phyloP scores from a whole-genome alignment of 257 asterid genomes.

The Solanum bulbocastanum region DNA sequence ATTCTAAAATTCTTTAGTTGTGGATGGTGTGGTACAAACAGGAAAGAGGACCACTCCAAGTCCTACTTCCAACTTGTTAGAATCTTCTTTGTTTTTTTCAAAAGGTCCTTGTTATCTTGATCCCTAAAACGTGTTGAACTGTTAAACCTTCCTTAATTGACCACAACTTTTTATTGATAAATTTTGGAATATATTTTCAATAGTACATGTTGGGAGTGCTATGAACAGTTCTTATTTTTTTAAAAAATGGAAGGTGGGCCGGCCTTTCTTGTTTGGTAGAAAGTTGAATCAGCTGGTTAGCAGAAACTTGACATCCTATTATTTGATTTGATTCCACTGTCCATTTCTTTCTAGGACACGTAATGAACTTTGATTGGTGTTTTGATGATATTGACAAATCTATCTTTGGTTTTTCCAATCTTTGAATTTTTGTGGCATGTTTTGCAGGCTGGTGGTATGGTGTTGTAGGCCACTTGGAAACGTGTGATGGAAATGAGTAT shows the following conservation, averaged over 20 bases:
- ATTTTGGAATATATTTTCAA: background rate
- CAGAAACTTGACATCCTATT: background rate
- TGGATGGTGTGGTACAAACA: background rate
- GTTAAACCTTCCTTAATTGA: constrained; percentile 17
- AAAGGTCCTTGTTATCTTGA: constrained; percentile 1
- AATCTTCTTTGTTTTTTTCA: background rate
- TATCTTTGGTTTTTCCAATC: constrained; percentile 1
- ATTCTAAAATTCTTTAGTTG: background rate
- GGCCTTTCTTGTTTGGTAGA: constrained; percentile 18
- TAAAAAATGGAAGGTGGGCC: constrained; percentile 9
- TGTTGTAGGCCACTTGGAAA: constrained; percentile 81
- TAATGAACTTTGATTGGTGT: background rate
- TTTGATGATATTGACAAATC: constrained; percentile 15
- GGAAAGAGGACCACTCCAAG: background rate
- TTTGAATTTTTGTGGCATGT: constrained; percentile 13
- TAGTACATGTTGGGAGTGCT: background rate
- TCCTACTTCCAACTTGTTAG: background rate
- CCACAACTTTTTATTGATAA: constrained; percentile 1
- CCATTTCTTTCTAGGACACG: constrained; percentile 5
- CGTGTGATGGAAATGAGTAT: constrained; percentile 55
- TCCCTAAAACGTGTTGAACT: background rate
- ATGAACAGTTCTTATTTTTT: background rate
- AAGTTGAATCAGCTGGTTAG: constrained; percentile 4
- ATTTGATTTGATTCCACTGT: background rate
- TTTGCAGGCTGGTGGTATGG: constrained; percentile 97